Conservation (phyloP, 106 monocot species). For the Dactylorhiza incarnata region DNA sequence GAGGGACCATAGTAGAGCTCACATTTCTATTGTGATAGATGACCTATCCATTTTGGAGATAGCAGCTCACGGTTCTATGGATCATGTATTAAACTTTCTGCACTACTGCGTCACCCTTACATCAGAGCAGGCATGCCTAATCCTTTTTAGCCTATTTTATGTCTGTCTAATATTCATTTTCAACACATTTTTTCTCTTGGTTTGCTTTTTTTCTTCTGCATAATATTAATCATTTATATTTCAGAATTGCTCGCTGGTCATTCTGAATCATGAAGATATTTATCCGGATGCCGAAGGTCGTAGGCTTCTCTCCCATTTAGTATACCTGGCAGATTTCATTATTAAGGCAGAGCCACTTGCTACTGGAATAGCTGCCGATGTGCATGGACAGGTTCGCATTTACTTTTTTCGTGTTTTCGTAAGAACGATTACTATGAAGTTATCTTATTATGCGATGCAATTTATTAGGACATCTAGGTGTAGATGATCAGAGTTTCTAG, state of each 20-base stretch:
- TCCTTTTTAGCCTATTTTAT: slow-evolving; percentile 3
- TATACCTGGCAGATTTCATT: slow-evolving; percentile 23
- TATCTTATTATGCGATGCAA: too few relatives aligned
- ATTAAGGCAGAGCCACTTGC: slow-evolving; percentile 61
- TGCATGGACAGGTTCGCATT: slow-evolving; percentile 73
- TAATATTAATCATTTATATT: neutral
- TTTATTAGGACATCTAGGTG: too few relatives aligned
- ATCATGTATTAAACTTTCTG: slow-evolving; percentile 66
- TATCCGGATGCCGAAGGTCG: slow-evolving; percentile 40
- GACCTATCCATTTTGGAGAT: slow-evolving; percentile 85
- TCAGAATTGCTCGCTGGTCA: slow-evolving; percentile 66
- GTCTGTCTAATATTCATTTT: neutral
- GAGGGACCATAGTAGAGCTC: slow-evolving; percentile 9
- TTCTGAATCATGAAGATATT: slow-evolving; percentile 83
- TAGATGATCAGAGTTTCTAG: too few relatives aligned
- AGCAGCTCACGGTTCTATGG: slow-evolving; percentile 46
- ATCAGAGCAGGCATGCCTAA: slow-evolving; percentile 46
- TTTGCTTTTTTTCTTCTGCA: neutral
- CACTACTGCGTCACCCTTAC: slow-evolving; percentile 66
- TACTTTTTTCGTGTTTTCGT: neutral
- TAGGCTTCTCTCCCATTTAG: slow-evolving; percentile 26
- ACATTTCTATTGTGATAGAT: slow-evolving; percentile 65
- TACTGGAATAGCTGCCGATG: slow-evolving; percentile 83
- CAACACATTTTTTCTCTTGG: neutral
- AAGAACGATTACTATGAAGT: too few relatives aligned